These are phyloP conservation scores for Albizia julibrissin DNA, from an alignment of 306 rosid species.

Conservation along the genomic window DNA sequence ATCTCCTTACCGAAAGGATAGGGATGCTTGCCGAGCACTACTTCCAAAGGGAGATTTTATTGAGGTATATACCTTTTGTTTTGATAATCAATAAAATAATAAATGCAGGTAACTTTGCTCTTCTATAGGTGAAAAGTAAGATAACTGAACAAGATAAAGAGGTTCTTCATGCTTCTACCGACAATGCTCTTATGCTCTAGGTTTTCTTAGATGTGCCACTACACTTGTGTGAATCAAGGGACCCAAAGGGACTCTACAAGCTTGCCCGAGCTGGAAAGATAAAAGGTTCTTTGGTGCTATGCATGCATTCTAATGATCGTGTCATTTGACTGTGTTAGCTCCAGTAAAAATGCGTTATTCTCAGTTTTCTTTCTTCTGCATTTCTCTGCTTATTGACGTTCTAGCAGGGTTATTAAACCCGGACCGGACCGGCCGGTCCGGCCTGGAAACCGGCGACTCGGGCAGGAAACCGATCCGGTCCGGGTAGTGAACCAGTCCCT, in stretches of 20 bases:
- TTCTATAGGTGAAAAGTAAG: slow-evolving; percentile 23
- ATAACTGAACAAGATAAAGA: slow-evolving; percentile 23
- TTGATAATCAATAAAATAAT: neutral
- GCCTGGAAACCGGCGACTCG: no score
- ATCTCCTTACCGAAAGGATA: slow-evolving; percentile 85
- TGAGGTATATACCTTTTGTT: slow-evolving; percentile 59
- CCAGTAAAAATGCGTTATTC: neutral
- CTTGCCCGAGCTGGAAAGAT: slow-evolving; percentile 95
- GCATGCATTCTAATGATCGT: neutral
- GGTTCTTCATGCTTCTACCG: slow-evolving; percentile 22
- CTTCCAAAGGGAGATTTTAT: slow-evolving; percentile 83
- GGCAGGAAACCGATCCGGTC: no score
- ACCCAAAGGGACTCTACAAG: slow-evolving; percentile 95
- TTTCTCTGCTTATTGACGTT: slow-evolving; percentile 23
- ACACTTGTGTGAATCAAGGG: slow-evolving; percentile 82
- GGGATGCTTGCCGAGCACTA: slow-evolving; percentile 89
- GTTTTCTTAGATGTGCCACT: slow-evolving; percentile 91
- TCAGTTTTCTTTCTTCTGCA: neutral
- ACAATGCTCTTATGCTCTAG: slow-evolving; percentile 48
- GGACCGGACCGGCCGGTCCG: no score
- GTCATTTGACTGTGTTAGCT: neutral
- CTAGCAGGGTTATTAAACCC: no score
- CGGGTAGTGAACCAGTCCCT: no score
- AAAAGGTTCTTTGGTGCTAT: slow-evolving; percentile 51
- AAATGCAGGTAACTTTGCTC: slow-evolving; percentile 24